Conservation (phyloP, 176 grass and related monocot species). For the Phoenix dactylifera region DNA sequence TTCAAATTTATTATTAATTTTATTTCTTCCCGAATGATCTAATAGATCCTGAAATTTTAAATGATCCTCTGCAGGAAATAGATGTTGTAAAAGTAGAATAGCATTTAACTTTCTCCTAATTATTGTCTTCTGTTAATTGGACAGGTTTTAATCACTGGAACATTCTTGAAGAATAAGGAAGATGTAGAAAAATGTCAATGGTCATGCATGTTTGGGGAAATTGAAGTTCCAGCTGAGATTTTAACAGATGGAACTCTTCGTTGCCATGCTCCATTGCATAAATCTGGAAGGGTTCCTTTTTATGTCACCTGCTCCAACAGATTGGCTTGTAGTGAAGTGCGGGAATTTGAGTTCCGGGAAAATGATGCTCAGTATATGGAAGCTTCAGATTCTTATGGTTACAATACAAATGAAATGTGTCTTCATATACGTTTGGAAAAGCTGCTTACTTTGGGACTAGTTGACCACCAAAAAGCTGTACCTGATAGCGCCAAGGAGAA, state of each 20-base stretch:
- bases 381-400: slow-evolving; percentile 21
- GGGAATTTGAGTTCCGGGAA: slow-evolving; percentile 83
- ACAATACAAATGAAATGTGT: slow-evolving; percentile 77
- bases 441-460: slow-evolving; percentile 57
- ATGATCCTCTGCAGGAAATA: too few relatives aligned
- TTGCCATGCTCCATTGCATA: slow-evolving; percentile 64
- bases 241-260: slow-evolving; percentile 74
- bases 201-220: slow-evolving; percentile 99
- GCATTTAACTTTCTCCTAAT: not conserved
- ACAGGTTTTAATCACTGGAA: slow-evolving; percentile 86
- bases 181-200: slow-evolving; percentile 69
- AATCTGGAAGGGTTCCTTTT: slow-evolving; percentile 74
- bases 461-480: slow-evolving; percentile 39
- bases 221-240: slow-evolving; percentile 76
- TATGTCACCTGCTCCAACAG: slow-evolving; percentile 96
- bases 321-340: slow-evolving; percentile 88
- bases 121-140: slow-evolving; percentile 16
- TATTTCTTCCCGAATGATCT: too few relatives aligned
- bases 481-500: slow-evolving; percentile 42
- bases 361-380: slow-evolving; percentile 47
- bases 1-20: too few relatives aligned
- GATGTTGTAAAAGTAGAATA: too few relatives aligned
- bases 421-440: slow-evolving; percentile 80
- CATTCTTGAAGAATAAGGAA: slow-evolving; percentile 87
- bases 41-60: too few relatives aligned